These are phyloP conservation scores for Quercus tomentella DNA, from an alignment of 331 rosid species.

Conservation along the genomic window DNA sequence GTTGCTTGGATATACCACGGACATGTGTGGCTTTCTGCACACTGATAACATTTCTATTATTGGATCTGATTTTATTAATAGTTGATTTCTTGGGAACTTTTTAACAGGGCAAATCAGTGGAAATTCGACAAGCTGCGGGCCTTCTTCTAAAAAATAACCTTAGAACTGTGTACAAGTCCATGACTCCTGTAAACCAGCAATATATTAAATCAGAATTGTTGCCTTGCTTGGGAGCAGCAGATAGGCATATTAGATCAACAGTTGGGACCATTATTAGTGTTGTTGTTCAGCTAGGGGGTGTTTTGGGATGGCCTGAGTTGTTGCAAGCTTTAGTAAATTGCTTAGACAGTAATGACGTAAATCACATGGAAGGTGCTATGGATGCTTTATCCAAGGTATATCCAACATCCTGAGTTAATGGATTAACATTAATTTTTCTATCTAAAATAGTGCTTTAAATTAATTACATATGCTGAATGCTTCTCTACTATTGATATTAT, in stretches of 20 bases:
- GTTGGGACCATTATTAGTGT: slow-evolving; percentile 85
- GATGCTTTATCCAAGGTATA: slow-evolving; percentile 94
- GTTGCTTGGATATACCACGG: not conserved
- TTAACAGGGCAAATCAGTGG: slow-evolving; percentile 78
- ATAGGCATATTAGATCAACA: slow-evolving; percentile 86
- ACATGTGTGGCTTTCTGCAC: not conserved
- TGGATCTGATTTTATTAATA: slow-evolving; percentile 5
- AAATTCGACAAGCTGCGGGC: slow-evolving; percentile 97
- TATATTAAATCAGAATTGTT: slow-evolving; percentile 90
- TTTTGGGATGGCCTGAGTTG: slow-evolving; percentile 90
- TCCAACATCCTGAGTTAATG: not conserved
- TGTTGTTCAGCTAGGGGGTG: slow-evolving; percentile 77
- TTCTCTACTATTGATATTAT: not conserved
- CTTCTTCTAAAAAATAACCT: slow-evolving; percentile 86
- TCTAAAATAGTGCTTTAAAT: not conserved
- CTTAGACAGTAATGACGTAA: slow-evolving; percentile 80
- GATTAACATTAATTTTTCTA: not conserved
- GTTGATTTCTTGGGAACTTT: slow-evolving; percentile 15
- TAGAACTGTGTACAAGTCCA: slow-evolving; percentile 47
- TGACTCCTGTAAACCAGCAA: slow-evolving; percentile 73
- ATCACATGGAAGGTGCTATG: slow-evolving; percentile 99
- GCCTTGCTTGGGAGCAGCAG: slow-evolving; percentile 90
- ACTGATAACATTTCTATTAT: slow-evolving; percentile 4
- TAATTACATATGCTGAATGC: not conserved
- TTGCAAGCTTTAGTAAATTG: slow-evolving; percentile 92